Evolutionary conservation across 345 rosid genomes (phyloP), one percentile per base, ranked within the genome.

Genomic region (Toxicodendron radicans): DNA sequence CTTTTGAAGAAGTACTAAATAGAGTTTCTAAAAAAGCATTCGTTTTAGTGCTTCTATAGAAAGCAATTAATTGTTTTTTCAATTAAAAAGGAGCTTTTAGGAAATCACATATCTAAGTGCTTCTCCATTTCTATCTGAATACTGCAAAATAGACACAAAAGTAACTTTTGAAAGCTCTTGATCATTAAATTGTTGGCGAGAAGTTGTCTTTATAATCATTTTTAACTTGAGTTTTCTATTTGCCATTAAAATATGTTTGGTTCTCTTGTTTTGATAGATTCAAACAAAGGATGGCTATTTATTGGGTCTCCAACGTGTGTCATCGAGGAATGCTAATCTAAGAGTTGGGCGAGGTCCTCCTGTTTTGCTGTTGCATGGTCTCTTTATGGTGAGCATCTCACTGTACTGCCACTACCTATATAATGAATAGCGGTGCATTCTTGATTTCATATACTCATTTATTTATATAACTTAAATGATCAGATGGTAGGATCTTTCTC

Each of bases 351-450:
- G 21, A 10, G 83, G 86, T 74, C 92, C 81, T 67, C 97, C 99
- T 57, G 89, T 95, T 78, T 75, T 95, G 81, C 95, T 95, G 85
- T 92, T 82, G 52, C 99, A 95, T 77, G 99, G 97, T 59, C 86
- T 95, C 58, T 91, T 95, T 73, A 95, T 92, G 97, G 99, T 95
- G 76, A 84, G 17, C 38, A 38, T 75, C 65, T 63, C 13, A 54
- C 3, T 54, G 20, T 56, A 5, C 59, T 56, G 51, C 27, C 54
- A 51, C 54, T 51, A 38, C 43, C 43, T 5, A 0, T 38, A 7
- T 38, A 38, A 6, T 6, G 7, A 38, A 38, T 38, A 38, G 43
- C 7, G 43, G 1, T 7, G 43, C 43, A 38, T 38, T 38, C 8
- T 38, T 38, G 43, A 38, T 38, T 38, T 38, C 43, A 38, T 38